Base-by-base conservation (phyloP, 345 rosid genomes). In the Aurinia saxatilis region DNA sequence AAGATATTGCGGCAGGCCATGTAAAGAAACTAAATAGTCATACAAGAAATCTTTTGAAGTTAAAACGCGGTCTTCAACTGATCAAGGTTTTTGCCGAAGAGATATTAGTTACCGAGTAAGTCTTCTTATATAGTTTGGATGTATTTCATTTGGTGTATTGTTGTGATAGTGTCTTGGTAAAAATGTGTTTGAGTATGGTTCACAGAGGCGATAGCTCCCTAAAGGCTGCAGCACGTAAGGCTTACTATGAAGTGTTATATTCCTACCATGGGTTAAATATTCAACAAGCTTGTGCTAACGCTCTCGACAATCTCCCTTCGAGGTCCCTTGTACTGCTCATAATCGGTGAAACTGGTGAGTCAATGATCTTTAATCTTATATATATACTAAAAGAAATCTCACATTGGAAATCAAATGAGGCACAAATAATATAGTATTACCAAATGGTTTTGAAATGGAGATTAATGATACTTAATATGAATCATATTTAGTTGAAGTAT, bases 31-130 rank as follows among this genome's bases (percentile, higher is more conserved):
- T 73, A 3, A 89, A 93, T 44, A 90, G 97, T 64, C 97, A 85
- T 75, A 49, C 93, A 16, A 75, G 95, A 66, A 90, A 90, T 71
- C 85, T 90, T 38, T 53, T 85, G 79, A 76, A 79, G 65, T 79
- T 91, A 35, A 91, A 87, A 80, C 95, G 93, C 1, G 98, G 88
- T 25, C 74, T 91, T 17, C 91, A 87, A 62, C 77, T 85, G 91
- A 90, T 87, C 57, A 81, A 72, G 73, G 81, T 85, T 35, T 71
- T 91, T 4, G 82, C 78, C 33, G 84, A 91, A 66, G 80, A 85
- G 64, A 66, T 84, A 39, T 14, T 90, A 19, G 65, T 48, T 38
- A 67, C 89, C n/a, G 81, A 77, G 97, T 84, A 82, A 6, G 91
- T 72, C 19, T 49, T 34, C 60, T 38, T 27, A 6, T 27, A 27